These are phyloP conservation scores for Fusarium citri DNA, from an alignment of 2,329 filamentous ascomycete species.

Conservation along the genomic window DNA sequence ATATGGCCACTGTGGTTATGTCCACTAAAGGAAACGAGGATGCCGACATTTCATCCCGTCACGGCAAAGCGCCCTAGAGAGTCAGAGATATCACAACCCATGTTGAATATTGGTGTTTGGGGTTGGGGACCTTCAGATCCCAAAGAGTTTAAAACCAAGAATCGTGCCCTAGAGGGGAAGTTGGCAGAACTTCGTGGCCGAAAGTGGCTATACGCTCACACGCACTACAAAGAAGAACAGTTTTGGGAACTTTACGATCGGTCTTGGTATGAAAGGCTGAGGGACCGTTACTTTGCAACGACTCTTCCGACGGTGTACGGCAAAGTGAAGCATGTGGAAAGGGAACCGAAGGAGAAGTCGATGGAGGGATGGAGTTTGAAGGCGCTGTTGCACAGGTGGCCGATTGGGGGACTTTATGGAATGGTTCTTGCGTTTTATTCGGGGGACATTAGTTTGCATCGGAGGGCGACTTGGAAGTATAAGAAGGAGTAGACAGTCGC, in stretches of 20 bases:
- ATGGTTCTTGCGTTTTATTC: conserved; percentile 37
- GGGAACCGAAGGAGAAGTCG: conserved; percentile 29
- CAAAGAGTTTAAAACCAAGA: conserved; percentile 69
- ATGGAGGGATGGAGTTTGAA: background rate
- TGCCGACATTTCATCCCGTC: conserved; percentile 43
- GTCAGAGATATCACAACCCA: conserved; percentile 36
- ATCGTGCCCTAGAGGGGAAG: conserved; percentile 74
- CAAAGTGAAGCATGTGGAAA: conserved; percentile 68
- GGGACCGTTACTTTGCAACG: conserved; percentile 68
- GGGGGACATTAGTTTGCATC: conserved; percentile 34
- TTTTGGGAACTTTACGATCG: conserved; percentile 72
- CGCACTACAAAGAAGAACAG: conserved; percentile 76
- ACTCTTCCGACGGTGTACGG: conserved; percentile 72
- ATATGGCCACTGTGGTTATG: conserved; percentile 50
- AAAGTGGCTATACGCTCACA: conserved; percentile 86
- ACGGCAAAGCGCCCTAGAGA: accelerated
- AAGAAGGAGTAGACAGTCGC: background rate
- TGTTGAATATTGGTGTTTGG: conserved; percentile 76
- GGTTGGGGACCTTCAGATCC: conserved; percentile 70
- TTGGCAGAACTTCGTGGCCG: conserved; percentile 74
- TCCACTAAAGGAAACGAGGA: conserved; percentile 30
- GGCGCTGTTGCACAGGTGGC: conserved; percentile 29
- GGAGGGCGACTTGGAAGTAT: conserved; percentile 25
- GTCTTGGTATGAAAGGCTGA: conserved; percentile 67
- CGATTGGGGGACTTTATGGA: conserved; percentile 36